These are phyloP conservation scores for Solanum clarkiae DNA, from an alignment of 257 asterid species.

Conservation along the genomic window DNA sequence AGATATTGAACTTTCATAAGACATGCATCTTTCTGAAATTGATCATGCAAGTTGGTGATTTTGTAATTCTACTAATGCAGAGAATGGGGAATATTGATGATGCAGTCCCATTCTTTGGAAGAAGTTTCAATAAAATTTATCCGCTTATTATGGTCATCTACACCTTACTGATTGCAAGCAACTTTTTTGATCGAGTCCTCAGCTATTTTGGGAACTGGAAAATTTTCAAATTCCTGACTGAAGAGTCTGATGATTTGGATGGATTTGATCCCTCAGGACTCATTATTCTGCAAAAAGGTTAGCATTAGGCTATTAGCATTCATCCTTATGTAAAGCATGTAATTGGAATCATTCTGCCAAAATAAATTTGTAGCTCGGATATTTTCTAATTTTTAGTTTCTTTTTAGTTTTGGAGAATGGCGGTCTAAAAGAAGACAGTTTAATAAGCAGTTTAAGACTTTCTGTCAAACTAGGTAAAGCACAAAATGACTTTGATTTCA, in stretches of 20 bases:
- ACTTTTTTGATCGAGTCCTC: conserved; percentile 47
- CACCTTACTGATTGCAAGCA: conserved; percentile 51
- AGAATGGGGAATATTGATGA: conserved; percentile 86
- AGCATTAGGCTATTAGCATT: background rate
- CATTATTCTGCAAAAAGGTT: conserved; percentile 59
- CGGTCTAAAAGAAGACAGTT: background rate
- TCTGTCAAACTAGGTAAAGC: background rate
- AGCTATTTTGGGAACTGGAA: conserved; percentile 62
- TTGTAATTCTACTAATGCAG: conserved; percentile 21
- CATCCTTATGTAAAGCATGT: background rate
- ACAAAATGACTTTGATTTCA: background rate
- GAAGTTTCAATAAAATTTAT: conserved; percentile 63
- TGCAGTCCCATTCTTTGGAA: conserved; percentile 81
- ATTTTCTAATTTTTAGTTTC: background rate
- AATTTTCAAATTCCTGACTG: conserved; percentile 40
- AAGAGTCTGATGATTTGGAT: conserved; percentile 51
- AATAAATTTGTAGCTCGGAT: background rate
- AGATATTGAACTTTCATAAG: background rate
- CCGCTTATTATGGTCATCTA: conserved; percentile 74
- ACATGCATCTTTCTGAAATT: background rate
- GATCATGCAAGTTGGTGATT: background rate
- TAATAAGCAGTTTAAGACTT: background rate
- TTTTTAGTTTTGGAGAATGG: background rate
- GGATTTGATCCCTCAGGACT: conserved; percentile 64
- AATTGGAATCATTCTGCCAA: background rate